phyloP scores from a whole-genome alignment of 2,329 filamentous ascomycete genomes.

The Trichoderma simmonsii region DNA sequence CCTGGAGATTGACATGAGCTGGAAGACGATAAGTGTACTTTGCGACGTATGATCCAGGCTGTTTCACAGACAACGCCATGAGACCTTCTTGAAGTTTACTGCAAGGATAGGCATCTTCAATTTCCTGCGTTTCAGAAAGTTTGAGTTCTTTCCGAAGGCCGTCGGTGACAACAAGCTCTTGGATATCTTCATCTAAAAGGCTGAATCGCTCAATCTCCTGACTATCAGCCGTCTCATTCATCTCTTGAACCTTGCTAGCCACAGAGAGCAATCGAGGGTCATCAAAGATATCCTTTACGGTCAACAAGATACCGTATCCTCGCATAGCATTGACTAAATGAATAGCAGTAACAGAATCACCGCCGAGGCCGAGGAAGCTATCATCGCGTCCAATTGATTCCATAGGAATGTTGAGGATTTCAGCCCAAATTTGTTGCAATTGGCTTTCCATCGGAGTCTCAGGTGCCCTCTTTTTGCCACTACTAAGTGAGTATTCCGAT shows the following conservation, averaged over 20 bases:
- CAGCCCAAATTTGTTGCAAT: constrained; percentile 15
- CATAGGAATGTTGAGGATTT: neutral
- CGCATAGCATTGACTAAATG: constrained; percentile 18
- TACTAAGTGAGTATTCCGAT: neutral
- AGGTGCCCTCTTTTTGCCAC: neutral
- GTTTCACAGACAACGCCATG: constrained; percentile 32
- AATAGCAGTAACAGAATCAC: constrained; percentile 29
- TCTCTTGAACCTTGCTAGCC: neutral
- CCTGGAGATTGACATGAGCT: constrained; percentile 22
- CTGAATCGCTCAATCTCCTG: neutral
- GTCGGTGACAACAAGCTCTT: neutral
- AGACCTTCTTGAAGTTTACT: constrained; percentile 39
- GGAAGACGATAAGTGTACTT: constrained; percentile 32
- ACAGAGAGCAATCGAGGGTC: constrained; percentile 19
- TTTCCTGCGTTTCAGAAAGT: neutral
- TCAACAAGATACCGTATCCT: constrained; percentile 7
- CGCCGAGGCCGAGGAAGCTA: constrained; percentile 29
- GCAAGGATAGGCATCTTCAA: constrained; percentile 33
- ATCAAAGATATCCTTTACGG: constrained; percentile 22
- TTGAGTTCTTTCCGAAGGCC: neutral
- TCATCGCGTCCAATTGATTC: constrained; percentile 30
- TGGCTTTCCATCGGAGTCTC: constrained; percentile 9
- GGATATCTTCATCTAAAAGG: constrained; percentile 25
- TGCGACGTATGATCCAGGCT: constrained; percentile 24
- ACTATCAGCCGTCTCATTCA: neutral